Base-by-base conservation (phyloP, 2,329 filamentous ascomycete genomes). In the Conoideocrella luteorostrata region DNA sequence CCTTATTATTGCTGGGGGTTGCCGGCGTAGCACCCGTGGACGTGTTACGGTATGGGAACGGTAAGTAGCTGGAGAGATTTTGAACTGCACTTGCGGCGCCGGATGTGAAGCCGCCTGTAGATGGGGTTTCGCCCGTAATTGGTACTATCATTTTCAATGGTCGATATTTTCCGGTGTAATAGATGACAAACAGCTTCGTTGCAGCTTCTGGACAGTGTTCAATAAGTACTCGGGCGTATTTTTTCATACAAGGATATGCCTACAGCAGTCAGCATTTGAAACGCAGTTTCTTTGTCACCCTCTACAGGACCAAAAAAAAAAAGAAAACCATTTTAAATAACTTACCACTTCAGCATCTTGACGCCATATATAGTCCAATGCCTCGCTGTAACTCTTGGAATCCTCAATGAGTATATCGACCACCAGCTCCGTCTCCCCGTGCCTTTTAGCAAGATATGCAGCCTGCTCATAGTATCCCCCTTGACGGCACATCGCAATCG, bases 401-500 rank as follows among this genome's bases (percentile, higher is more conserved):
- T 98, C 91, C 59, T 98, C 93, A 40, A 98, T 90, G 41, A 98
- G 64, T 38, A 98, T 95, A 59, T 96, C 91, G 4, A 97, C 87
- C 1, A 98, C 93, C 47, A 97, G 71, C 46, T 95, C 89, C 50
- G 88, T 88, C 61, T 98, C 93, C 5, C 88, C 86, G 57, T 98
- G 90, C 62, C 96, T 91, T 46, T 89, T 87, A 6, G 94, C 93
- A 29, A 98, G 75, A 56, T 95, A 98, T 4, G 91, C 93, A 12
- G 93, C 93, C 69, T 98, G 94, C 47, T 97, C 90, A 56, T 84
- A 95, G 64, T 98, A 98, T 1, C 93, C 91, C 10, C 91, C 93
- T 67, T 98, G 93, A 22, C 94, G 80, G 59, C 93, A 98, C 89
- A 98, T 96, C 2, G 85, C 81, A 50, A 98, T 98, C 12, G 93